Percentiles rank a stretch among this genome's conserved stretches.
These are phyloP conservation scores for Cutaneotrichosporon dermatis DNA, from an alignment of 1,284 basidiomycete species.

Conservation along the genomic window DNA sequence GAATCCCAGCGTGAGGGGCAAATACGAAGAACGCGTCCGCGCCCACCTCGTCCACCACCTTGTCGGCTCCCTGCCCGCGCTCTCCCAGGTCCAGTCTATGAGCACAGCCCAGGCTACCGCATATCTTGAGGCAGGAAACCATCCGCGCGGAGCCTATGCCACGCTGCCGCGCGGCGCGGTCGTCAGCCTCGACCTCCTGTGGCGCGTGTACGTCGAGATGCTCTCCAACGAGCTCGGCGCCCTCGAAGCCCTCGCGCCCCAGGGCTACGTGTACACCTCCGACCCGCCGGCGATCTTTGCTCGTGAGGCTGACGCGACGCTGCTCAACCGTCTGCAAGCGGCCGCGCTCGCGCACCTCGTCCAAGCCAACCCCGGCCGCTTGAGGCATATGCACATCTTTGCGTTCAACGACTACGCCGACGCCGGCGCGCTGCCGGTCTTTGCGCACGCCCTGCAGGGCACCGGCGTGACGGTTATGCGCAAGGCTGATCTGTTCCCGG, in stretches of 20 bases:
- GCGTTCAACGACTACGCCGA: slow-evolving; percentile 15
- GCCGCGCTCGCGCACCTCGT: not conserved
- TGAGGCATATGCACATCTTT: slow-evolving; percentile 2
- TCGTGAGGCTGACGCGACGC: slow-evolving; percentile 6
- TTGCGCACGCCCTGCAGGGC: not conserved
- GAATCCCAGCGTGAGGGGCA: not conserved
- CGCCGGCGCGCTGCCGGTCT: not conserved
- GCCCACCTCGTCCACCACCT: slow-evolving; percentile 10
- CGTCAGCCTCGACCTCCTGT: slow-evolving; percentile 26
- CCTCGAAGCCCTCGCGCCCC: slow-evolving; percentile 19
- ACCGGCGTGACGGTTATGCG: slow-evolving; percentile 4
- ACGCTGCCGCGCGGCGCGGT: not conserved
- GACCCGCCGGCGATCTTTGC: slow-evolving; percentile 35
- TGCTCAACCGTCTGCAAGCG: slow-evolving; percentile 21
- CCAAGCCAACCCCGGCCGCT: not conserved
- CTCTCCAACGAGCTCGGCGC: slow-evolving; percentile 28
- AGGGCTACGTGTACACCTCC: slow-evolving; percentile 31
- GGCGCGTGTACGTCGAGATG: slow-evolving; percentile 10
- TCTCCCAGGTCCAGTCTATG: not conserved
- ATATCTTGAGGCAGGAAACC: not conserved
- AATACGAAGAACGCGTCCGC: slow-evolving; percentile 2
- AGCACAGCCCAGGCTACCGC: not conserved
- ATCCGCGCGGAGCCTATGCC: not conserved
- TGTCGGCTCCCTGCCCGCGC: not conserved
- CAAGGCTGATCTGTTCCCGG: slow-evolving; percentile 19